Percentiles rank a stretch among this genome's conserved stretches.
Evolutionary conservation across 768 basidiomycete genomes (phyloP).

Genomic region (Boletus sensibilis): DNA sequence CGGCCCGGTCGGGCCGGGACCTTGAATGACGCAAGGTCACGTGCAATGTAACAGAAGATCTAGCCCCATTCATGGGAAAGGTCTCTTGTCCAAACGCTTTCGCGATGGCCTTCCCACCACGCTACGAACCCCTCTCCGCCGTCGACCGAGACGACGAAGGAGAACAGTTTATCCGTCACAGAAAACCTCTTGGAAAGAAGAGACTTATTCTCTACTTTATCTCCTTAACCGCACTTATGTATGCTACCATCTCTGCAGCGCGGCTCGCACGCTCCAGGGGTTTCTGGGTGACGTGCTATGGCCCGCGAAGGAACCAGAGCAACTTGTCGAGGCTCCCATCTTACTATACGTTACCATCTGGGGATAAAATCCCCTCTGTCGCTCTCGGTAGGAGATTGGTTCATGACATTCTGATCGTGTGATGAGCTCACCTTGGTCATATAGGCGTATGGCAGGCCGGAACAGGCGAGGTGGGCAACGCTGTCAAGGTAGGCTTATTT

Average conservation of each 20-base stretch:
- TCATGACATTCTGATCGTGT: background rate
- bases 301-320: slow-evolving; percentile 22
- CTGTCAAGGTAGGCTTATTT: slow-evolving; percentile 51
- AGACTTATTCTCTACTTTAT: slow-evolving; percentile 23
- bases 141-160: slow-evolving; percentile 15
- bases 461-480: slow-evolving; percentile 58
- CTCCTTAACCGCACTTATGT: slow-evolving; percentile 24
- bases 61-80: background rate
- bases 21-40: background rate
- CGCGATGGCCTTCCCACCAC: slow-evolving; percentile 25
- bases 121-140: slow-evolving; percentile 26
- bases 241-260: slow-evolving; percentile 15
- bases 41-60: background rate
- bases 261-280: slow-evolving; percentile 22
- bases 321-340: slow-evolving; percentile 35
- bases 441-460: slow-evolving; percentile 64
- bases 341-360: slow-evolving; percentile 61
- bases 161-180: background rate
- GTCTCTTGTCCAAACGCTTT: background rate
- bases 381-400: slow-evolving; percentile 49
- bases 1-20: too few relatives aligned
- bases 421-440: slow-evolving; percentile 1
- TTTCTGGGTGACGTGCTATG: slow-evolving; percentile 19
- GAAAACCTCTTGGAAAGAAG: slow-evolving; percentile 16
- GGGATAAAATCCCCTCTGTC: slow-evolving; percentile 64